Base-by-base conservation (phyloP, 768 basidiomycete genomes). In the Hericium alpestre region DNA sequence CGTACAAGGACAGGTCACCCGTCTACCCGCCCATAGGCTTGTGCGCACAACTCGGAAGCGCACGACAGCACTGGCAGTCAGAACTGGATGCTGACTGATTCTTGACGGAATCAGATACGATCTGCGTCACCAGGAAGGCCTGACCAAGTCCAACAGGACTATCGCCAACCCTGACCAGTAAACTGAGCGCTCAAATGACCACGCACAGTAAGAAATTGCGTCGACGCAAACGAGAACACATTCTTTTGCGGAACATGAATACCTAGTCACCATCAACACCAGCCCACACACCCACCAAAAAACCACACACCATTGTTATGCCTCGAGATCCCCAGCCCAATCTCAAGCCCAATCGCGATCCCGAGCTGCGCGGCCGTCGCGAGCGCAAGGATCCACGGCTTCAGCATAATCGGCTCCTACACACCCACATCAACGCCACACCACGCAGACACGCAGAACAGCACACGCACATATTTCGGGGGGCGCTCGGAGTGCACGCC, bases 171-270 rank as follows among this genome's bases (percentile, higher is more conserved):
- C 27, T 32, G 27, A 32, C 27, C 27, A 4, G 5, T 2, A 5
- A 9, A 32, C 8, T 32, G 5, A 32, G 5, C 27, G 6, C 27
- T 32, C 11, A 46, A 16, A 51, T 13, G 15, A 15, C 20, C 20
- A 47, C 20, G 51, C 71, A 76, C 65, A 69, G 74, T 75, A 43
- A 79, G 58, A 59, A 74, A 73, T 37, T 73, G 69, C 25, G 70
- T 71, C 11, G 81, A 81, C 8, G 76, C 73, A 27, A 79, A 65
- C 8, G 70, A 67, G 59, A 85, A 76, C 0, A 78, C 68, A 61
- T 81, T 84, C 46, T 67, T 69, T 37, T 65, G 51, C 13, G 80
- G 79, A 18, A 84, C 80, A 37, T 57, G 38, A 61, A 81, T 86
- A 18, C 84, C 83, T 85, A 59, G 5, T 25, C 40, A 13, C 32